phyloP scores from a whole-genome alignment of 1,284 basidiomycete genomes.

The Termitomyces sp. region DNA sequence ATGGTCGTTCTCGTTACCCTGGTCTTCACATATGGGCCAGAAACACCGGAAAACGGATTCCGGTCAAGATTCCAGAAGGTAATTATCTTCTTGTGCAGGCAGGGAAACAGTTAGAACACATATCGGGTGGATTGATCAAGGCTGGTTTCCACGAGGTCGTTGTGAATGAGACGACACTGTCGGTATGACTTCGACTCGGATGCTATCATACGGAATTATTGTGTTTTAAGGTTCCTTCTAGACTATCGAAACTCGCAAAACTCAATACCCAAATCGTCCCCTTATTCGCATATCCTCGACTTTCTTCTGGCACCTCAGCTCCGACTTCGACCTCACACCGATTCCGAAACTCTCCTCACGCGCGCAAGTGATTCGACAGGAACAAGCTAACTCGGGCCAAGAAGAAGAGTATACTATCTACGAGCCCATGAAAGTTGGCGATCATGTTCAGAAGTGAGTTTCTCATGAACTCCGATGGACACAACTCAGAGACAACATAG shows the following conservation, averaged over 20 bases:
- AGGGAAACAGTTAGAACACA: slow-evolving; percentile 88
- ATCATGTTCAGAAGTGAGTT: slow-evolving; percentile 78
- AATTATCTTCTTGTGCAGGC: slow-evolving; percentile 80
- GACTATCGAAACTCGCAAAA: slow-evolving; percentile 62
- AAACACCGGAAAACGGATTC: slow-evolving; percentile 83
- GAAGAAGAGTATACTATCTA: slow-evolving; percentile 49
- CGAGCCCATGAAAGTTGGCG: slow-evolving; percentile 77
- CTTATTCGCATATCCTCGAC: slow-evolving; percentile 89
- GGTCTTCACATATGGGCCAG: slow-evolving; percentile 88
- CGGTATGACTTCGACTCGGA: slow-evolving; percentile 35
- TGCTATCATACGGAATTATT: neutral
- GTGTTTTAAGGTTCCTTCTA: slow-evolving; percentile 22
- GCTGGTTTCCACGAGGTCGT: slow-evolving; percentile 93
- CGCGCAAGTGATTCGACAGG: slow-evolving; percentile 35
- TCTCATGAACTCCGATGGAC: neutral
- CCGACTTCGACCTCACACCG: slow-evolving; percentile 71
- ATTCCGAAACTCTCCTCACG: slow-evolving; percentile 50
- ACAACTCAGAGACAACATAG: slow-evolving; percentile 31
- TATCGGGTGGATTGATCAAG: slow-evolving; percentile 82
- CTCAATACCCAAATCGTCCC: slow-evolving; percentile 65
- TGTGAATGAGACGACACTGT: slow-evolving; percentile 74
- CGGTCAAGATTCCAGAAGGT: slow-evolving; percentile 75
- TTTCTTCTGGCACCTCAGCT: slow-evolving; percentile 91
- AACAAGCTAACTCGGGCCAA: slow-evolving; percentile 33
- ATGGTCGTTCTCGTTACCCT: slow-evolving; percentile 83